Percentiles rank a stretch among this genome's conserved stretches.
Conservation (phyloP, 2,329 filamentous ascomycete genomes). For the Gnomoniopsis smithogilvyi region DNA sequence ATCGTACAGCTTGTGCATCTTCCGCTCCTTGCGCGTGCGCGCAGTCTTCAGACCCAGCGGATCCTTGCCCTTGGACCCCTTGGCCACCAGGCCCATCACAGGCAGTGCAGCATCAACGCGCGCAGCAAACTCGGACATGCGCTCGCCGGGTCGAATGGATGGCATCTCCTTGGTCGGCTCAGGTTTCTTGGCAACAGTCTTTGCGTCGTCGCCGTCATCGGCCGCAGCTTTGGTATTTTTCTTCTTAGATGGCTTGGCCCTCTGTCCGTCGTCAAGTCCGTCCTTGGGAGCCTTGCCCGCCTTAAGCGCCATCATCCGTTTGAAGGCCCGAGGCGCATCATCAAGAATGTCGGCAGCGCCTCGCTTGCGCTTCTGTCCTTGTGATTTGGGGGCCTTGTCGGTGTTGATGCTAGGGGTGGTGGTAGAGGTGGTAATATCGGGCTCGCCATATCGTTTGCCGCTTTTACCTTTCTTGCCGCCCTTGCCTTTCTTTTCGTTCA, state of each 20-base stretch:
- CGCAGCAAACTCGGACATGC: slow-evolving; percentile 73
- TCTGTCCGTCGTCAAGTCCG: slow-evolving; percentile 68
- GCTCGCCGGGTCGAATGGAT: slow-evolving; percentile 80
- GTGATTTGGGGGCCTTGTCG: slow-evolving; percentile 33
- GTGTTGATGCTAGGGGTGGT: slow-evolving; percentile 14
- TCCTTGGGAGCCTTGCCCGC: slow-evolving; percentile 57
- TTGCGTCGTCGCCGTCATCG: not conserved
- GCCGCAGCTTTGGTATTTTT: slow-evolving; percentile 24
- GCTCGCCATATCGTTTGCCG: slow-evolving; percentile 36
- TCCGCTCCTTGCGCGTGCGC: slow-evolving; percentile 79
- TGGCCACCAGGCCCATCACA: slow-evolving; percentile 65
- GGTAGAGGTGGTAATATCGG: too few relatives aligned
- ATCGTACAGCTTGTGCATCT: slow-evolving; percentile 75
- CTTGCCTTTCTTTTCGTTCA: not conserved
- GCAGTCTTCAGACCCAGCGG: slow-evolving; percentile 63
- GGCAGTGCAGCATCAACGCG: slow-evolving; percentile 85
- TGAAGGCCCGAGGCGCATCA: slow-evolving; percentile 87
- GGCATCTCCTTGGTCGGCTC: slow-evolving; percentile 39
- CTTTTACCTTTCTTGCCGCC: slow-evolving; percentile 26
- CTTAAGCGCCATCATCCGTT: slow-evolving; percentile 75
- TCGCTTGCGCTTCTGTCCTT: slow-evolving; percentile 45
- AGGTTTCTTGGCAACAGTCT: slow-evolving; percentile 19
- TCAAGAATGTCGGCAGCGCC: slow-evolving; percentile 46
- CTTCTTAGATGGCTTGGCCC: slow-evolving; percentile 23
- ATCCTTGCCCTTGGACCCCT: slow-evolving; percentile 60